These are phyloP conservation scores for Cutaneotrichosporon sp. DNA, from an alignment of 1,284 basidiomycete species.

Conservation along the genomic window DNA sequence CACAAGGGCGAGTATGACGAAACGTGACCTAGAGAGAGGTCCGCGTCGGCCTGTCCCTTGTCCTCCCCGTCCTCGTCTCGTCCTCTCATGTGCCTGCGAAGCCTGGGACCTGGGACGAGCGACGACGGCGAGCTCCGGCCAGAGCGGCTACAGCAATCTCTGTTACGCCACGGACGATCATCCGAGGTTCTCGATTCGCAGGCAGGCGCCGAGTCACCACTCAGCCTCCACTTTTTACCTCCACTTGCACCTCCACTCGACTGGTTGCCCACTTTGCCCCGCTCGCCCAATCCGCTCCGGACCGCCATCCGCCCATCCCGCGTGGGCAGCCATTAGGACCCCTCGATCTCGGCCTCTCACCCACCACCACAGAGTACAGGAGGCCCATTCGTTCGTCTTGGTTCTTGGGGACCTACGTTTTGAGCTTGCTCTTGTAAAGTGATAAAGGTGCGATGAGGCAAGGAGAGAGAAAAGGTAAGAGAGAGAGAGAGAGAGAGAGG, in stretches of 20 bases:
- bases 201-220: neutral
- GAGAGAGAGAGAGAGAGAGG: neutral
- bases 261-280: neutral
- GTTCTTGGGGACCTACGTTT: neutral
- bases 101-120: no score
- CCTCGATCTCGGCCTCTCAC: neutral
- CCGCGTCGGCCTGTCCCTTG: no score
- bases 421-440: neutral
- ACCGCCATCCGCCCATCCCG: neutral
- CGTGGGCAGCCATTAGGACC: neutral
- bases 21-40: neutral
- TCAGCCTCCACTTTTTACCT: neutral
- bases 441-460: neutral
- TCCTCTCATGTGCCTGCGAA: neutral
- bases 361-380: neutral
- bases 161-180: no score
- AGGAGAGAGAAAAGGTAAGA: neutral
- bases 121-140: no score
- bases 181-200: neutral
- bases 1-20: neutral
- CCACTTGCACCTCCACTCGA: neutral
- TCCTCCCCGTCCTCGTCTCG: no score
- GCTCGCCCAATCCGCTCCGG: neutral
- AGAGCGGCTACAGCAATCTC: neutral
- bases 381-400: constrained; percentile 1